phyloP scores from a whole-genome alignment of 208 protist species.

The Spironucleus salmonicida region DNA sequence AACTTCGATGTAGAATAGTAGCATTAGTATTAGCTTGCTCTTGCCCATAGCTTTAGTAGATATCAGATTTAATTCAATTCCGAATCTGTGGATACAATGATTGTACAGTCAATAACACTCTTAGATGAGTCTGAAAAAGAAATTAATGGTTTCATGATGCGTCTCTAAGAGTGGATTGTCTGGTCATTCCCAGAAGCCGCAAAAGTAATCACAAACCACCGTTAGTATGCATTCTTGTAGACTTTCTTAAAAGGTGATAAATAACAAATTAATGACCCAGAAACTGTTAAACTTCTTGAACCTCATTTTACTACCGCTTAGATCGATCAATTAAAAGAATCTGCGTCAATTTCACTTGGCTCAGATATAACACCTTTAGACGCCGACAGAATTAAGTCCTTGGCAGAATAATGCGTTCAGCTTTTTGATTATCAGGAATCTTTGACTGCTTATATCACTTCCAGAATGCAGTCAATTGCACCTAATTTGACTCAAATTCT shows the following conservation, averaged over 20 bases:
- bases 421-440: constrained; percentile 51
- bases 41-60: constrained; percentile 35
- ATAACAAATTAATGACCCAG: not conserved
- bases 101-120: constrained; percentile 87
- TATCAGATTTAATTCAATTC: constrained; percentile 98
- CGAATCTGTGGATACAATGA: constrained; percentile 99
- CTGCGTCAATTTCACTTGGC: constrained; percentile 93
- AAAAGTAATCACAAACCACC: constrained; percentile 86
- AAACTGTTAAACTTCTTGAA: constrained; percentile 4
- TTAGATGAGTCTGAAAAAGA: constrained; percentile 98
- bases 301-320: not conserved
- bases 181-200: constrained; percentile 96
- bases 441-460: constrained; percentile 78
- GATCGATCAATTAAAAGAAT: constrained; percentile 37
- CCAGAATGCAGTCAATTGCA: constrained; percentile 78
- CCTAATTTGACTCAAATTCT: constrained; percentile 92
- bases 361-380: constrained; percentile 61
- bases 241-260: not conserved
- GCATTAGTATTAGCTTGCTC: not conserved
- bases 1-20: constrained; percentile 8
- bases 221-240: constrained; percentile 71
- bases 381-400: constrained; percentile 41
- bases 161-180: constrained; percentile 87
- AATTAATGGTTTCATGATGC: constrained; percentile 95
- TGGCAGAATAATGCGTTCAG: constrained; percentile 48